Evolutionary conservation across 2,329 filamentous ascomycete species (phyloP).

Genomic region (Neopestalotiopsis sp.): DNA sequence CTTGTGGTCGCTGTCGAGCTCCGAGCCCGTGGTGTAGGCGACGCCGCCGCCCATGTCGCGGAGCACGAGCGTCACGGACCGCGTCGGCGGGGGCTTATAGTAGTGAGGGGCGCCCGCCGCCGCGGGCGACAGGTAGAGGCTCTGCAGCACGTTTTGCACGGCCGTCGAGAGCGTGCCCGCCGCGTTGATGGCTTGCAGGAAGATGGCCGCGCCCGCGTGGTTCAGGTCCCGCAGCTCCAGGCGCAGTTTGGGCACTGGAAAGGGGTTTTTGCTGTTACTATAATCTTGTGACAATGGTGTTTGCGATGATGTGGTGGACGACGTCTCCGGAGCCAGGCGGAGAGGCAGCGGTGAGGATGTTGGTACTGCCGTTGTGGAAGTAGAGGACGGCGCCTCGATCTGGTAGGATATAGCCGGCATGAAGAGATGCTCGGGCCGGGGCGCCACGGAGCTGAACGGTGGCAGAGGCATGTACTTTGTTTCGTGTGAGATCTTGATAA

Average conservation of each 20-base stretch:
- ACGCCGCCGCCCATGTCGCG: constrained; percentile 79
- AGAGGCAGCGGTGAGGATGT: constrained; percentile 27
- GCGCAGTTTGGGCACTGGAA: constrained; percentile 60
- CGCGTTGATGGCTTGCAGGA: constrained; percentile 71
- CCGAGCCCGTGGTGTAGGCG: constrained; percentile 83
- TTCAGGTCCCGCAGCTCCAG: constrained; percentile 64
- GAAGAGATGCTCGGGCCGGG: constrained; percentile 39
- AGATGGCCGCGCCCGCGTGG: constrained; percentile 67
- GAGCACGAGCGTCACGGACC: constrained; percentile 84
- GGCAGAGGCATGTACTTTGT: constrained; percentile 32
- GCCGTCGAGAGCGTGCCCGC: constrained; percentile 66
- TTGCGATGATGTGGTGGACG: background rate
- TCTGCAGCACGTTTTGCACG: constrained; percentile 70
- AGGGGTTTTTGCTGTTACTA: constrained; percentile 26
- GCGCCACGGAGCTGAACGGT: constrained; percentile 38
- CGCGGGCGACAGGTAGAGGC: constrained; percentile 69
- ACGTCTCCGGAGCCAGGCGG: constrained; percentile 2
- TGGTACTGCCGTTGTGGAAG: constrained; percentile 19
- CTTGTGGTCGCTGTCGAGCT: constrained; percentile 85
- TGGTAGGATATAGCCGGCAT: constrained; percentile 37
- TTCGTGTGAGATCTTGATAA: too few relatives aligned
- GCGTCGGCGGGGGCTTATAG: constrained; percentile 63
- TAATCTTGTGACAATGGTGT: too few relatives aligned
- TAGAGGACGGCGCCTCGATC: constrained; percentile 24
- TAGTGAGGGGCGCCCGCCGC: background rate